Evolutionary conservation across 2,329 filamentous ascomycete genomes (phyloP).

Genomic region (Hypoxylon sp.): DNA sequence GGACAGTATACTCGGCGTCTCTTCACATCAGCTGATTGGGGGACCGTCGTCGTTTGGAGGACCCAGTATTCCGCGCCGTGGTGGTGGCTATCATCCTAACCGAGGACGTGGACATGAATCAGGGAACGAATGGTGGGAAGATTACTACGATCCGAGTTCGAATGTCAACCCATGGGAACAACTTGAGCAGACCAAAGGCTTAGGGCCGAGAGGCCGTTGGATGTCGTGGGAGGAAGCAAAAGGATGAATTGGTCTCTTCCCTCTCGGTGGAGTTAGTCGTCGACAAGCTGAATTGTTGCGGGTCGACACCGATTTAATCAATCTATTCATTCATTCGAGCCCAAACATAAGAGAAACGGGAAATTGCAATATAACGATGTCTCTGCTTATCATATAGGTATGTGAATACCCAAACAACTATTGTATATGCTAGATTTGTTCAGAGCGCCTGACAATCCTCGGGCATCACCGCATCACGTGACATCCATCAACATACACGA

Average conservation of each 20-base stretch:
- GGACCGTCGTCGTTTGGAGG: constrained; percentile 15
- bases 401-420: constrained; percentile 22
- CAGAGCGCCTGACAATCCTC: constrained; percentile 22
- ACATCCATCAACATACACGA: constrained; percentile 47
- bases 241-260: constrained; percentile 12
- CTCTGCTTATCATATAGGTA: constrained; percentile 9
- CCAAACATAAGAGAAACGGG: background rate
- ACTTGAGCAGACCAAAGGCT: constrained; percentile 64
- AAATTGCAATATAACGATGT: constrained; percentile 6
- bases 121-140: constrained; percentile 71
- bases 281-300: background rate
- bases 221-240: constrained; percentile 55
- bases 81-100: constrained; percentile 40
- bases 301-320: constrained; percentile 1
- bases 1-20: constrained; percentile 48
- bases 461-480: constrained; percentile 54
- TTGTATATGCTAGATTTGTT: constrained; percentile 15
- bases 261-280: constrained; percentile 1
- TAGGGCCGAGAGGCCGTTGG: constrained; percentile 65
- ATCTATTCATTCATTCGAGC: constrained; percentile 6
- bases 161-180: constrained; percentile 80
- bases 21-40: constrained; percentile 20
- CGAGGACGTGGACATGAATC: constrained; percentile 54
- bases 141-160: constrained; percentile 78
- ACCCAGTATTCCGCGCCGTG: constrained; percentile 32